Evolutionary conservation across 805 yeast genomes (phyloP), one percentile per base, ranked within the genome.

Genomic region (Candida tallmaniae): DNA sequence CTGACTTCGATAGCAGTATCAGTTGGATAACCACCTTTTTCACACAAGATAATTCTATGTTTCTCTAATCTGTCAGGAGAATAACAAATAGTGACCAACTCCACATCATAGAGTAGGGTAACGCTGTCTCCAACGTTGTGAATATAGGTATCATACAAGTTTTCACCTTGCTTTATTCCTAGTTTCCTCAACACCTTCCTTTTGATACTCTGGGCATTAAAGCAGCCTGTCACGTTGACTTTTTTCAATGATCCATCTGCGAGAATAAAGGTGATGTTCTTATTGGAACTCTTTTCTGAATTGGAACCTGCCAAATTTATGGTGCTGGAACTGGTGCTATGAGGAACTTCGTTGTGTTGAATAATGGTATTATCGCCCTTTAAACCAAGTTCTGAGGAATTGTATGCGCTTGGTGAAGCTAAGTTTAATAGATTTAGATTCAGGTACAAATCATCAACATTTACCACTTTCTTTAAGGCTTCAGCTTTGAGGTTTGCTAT

Each of bases 11-110:
- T 60, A 0, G 87, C 85, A 16, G 65, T 66, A 11, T 66, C 62
- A 3, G 83, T 69, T 0, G 96, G 96, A 0, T 68, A 56, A 40
- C 80, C 83, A 19, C 68, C 74, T 31, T 65, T 68, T 6, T 79
- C 74, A 42, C 93, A 83, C 22, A 88, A 61, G 32, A 88, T 76
- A 50, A 76, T 65, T 34, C 95, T 62, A 47, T 77, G 75, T 45
- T 83, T 82, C 48, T 84, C 94, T 3, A 70, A 52, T 18, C 88
- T 64, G 35, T 80, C 86, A 2, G 75, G 70, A 0, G 93, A 81
- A 51, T 83, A 89, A 49, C 95, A 84, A 6, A 85, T 76, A 0
- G 94, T 79, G 3, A 86, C 87, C 20, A 87, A 68, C 51, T 86
- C 95, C 9, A 81, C 84, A 48, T 84, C 95, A 48, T 74, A 80